Percentiles rank a stretch among this genome's conserved stretches.
Evolutionary conservation across 2,329 filamentous ascomycete genomes (phyloP).

Genomic region (Beauveria rudraprayagi): DNA sequence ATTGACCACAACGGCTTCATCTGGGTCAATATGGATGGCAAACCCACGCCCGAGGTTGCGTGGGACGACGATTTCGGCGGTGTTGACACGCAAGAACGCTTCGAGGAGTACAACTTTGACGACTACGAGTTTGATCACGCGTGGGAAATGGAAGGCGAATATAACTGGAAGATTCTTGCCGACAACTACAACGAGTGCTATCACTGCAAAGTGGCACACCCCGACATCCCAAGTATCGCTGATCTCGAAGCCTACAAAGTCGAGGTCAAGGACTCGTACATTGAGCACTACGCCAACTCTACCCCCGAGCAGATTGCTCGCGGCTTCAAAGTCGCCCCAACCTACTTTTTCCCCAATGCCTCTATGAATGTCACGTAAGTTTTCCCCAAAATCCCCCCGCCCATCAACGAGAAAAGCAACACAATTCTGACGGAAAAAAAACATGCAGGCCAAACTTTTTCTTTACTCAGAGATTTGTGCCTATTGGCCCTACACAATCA

Average conservation of each 20-base stretch:
- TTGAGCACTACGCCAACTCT: slow-evolving; percentile 41
- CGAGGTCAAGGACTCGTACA: slow-evolving; percentile 38
- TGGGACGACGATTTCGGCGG: slow-evolving; percentile 46
- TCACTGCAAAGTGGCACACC: slow-evolving; percentile 52
- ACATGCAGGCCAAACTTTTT: slow-evolving; percentile 48
- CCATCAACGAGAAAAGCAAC: neutral
- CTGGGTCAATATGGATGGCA: slow-evolving; percentile 48
- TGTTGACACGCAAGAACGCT: slow-evolving; percentile 37
- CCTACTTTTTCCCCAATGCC: slow-evolving; percentile 43
- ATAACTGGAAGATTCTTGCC: slow-evolving; percentile 53
- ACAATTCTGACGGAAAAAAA: neutral
- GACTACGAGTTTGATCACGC: slow-evolving; percentile 49
- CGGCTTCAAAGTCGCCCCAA: slow-evolving; percentile 37
- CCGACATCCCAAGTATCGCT: slow-evolving; percentile 47
- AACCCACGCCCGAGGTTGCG: slow-evolving; percentile 34
- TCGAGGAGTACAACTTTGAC: slow-evolving; percentile 38
- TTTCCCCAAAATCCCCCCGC: neutral
- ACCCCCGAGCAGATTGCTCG: slow-evolving; percentile 39
- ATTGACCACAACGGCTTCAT: slow-evolving; percentile 42
- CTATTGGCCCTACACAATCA: slow-evolving; percentile 39
- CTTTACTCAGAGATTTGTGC: slow-evolving; percentile 56
- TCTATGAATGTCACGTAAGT: slow-evolving; percentile 43
- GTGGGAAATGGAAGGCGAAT: slow-evolving; percentile 48
- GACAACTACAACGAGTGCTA: slow-evolving; percentile 64
- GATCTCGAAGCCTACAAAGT: slow-evolving; percentile 49